These are phyloP conservation scores for Capillidium heterosporum DNA, from an alignment of 371 early-diverging fungal genomes.

Conservation along the genomic window DNA sequence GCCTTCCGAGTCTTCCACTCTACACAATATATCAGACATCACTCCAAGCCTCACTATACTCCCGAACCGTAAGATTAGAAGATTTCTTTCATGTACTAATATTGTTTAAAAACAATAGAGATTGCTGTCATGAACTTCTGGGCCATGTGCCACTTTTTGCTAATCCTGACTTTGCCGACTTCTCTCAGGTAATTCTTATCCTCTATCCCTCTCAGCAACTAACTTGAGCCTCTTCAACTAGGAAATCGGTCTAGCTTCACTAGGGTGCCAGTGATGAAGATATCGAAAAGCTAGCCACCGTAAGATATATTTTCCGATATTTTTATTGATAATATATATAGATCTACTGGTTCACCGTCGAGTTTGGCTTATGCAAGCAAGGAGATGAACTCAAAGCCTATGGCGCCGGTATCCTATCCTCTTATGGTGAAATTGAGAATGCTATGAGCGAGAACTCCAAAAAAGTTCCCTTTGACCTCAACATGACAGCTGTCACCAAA, in stretches of 20 bases:
- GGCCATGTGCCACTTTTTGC: slow-evolving; percentile 59
- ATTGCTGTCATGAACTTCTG: slow-evolving; percentile 7
- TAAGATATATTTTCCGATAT: slow-evolving; percentile 6
- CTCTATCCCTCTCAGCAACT: too few species aligned
- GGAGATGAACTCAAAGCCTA: slow-evolving; percentile 65
- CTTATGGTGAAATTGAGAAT: slow-evolving; percentile 91
- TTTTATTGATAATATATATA: neutral
- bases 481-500: slow-evolving; percentile 52
- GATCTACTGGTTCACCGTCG: slow-evolving; percentile 89
- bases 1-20: slow-evolving; percentile 95
- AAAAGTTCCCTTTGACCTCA: slow-evolving; percentile 65
- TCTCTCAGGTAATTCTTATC: slow-evolving; percentile 38
- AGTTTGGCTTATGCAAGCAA: slow-evolving; percentile 86
- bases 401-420: slow-evolving; percentile 87
- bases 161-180: slow-evolving; percentile 90
- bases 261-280: slow-evolving; percentile 89
- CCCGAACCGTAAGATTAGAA: slow-evolving; percentile 48
- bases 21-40: slow-evolving; percentile 92
- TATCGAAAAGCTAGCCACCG: slow-evolving; percentile 68
- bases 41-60: slow-evolving; percentile 79
- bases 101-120: neutral
- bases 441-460: slow-evolving; percentile 64
- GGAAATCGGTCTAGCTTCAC: slow-evolving; percentile 86
- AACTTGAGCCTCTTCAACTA: too few species aligned
- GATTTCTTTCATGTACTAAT: neutral